These are phyloP conservation scores for sweet orange (Citrus sinensis) DNA, from an alignment of 345 rosid genomes.

Conservation along the genomic window DNA sequence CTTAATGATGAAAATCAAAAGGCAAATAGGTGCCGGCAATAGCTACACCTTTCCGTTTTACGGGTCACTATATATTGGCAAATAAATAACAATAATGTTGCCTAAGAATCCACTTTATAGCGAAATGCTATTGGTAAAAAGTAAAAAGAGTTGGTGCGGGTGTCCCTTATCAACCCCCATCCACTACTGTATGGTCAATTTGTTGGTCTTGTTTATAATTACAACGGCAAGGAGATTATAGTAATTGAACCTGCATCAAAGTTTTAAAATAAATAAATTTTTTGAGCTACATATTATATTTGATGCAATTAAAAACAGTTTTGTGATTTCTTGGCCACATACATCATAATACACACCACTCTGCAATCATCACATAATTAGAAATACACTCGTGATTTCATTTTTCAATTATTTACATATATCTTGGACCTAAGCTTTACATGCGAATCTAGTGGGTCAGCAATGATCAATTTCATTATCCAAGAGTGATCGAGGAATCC, in stretches of 20 bases:
- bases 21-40: background rate
- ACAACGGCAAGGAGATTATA: too few species aligned
- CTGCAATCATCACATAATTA: constrained; percentile 10
- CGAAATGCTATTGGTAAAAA: too few species aligned
- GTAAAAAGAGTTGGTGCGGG: background rate
- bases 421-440: constrained; percentile 8
- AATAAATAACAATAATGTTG: background rate
- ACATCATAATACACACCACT: background rate
- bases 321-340: background rate
- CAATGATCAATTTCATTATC: constrained; percentile 41
- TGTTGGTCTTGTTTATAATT: too few species aligned
- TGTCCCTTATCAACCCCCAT: background rate
- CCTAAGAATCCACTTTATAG: background rate
- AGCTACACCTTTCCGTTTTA: background rate
- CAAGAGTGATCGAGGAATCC: constrained; percentile 37
- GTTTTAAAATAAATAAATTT: too few species aligned
- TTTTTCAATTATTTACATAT: constrained; percentile 17
- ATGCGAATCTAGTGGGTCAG: constrained; percentile 18
- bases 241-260: background rate
- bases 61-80: background rate
- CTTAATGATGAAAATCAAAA: background rate
- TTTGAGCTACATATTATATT: background rate
- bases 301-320: background rate
- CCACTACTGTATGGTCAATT: background rate
- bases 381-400: constrained; percentile 9